phyloP scores from a whole-genome alignment of 306 rosid genomes.

The Albizia julibrissin region DNA sequence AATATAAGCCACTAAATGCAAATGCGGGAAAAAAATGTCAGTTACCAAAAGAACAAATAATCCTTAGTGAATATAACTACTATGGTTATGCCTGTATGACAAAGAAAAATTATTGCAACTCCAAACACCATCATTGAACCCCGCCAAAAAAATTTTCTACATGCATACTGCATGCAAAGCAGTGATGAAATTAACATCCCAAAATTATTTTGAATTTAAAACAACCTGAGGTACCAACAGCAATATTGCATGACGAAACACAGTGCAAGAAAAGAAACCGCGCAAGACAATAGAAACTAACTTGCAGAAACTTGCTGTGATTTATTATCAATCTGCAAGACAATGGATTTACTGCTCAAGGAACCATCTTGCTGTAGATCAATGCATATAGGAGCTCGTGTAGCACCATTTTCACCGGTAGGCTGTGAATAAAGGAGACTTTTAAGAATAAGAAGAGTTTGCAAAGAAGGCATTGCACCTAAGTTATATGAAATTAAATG shows the following conservation, averaged over 20 bases:
- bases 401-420: slow-evolving; percentile 98
- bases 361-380: slow-evolving; percentile 86
- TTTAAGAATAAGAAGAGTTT: slow-evolving; percentile 9
- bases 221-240: not conserved
- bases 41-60: slow-evolving; percentile 12
- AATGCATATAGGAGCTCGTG: slow-evolving; percentile 91
- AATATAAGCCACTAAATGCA: not conserved
- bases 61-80: not conserved
- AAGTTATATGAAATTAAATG: not conserved
- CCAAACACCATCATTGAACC: not conserved
- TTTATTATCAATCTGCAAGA: slow-evolving; percentile 90
- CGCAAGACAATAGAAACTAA: slow-evolving; percentile 42
- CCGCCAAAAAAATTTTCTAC: not conserved
- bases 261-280: not conserved
- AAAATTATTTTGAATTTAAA: not conserved
- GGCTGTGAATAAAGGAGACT: slow-evolving; percentile 59
- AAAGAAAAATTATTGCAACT: not conserved
- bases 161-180: not conserved
- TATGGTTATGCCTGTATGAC: not conserved
- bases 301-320: slow-evolving; percentile 97
- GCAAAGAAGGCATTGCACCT: not conserved
- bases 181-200: not conserved
- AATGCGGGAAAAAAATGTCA: not conserved
- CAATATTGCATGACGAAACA: not conserved
- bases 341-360: slow-evolving; percentile 91